A percentile compares a stretch with the other conserved stretches of the same genome.
These are phyloP conservation scores for Dioscorea alata DNA, from an alignment of 106 monocot genomes.

Conservation along the genomic window DNA sequence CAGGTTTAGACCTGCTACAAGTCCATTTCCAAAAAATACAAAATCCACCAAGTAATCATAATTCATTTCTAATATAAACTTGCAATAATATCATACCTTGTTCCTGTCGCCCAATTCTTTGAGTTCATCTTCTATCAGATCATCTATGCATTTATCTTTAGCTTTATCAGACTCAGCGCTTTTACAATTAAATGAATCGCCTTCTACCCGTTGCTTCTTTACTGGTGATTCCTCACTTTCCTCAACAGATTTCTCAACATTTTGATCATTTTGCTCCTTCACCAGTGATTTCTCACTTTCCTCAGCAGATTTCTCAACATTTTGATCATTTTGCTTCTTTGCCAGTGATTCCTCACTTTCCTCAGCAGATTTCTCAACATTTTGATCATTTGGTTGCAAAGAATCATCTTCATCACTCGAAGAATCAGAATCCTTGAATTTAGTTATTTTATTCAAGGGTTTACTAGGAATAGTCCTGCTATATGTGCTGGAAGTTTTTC, in stretches of 20 bases:
- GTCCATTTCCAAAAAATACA: background rate
- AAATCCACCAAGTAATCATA: background rate
- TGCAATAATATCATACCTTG: constrained; percentile 50
- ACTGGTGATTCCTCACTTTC: constrained; percentile 12
- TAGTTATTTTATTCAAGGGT: constrained; percentile 58
- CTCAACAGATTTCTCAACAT: constrained; percentile 10
- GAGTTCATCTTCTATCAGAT: constrained; percentile 86
- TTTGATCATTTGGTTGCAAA: too few species aligned
- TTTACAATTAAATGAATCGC: constrained; percentile 10
- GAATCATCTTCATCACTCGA: constrained; percentile 41
- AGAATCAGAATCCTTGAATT: constrained; percentile 67
- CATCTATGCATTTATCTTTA: constrained; percentile 68
- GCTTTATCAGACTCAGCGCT: constrained; percentile 7
- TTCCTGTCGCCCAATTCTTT: constrained; percentile 73
- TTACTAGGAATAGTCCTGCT: constrained; percentile 21
- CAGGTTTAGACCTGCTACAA: background rate
- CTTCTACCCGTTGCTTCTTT: constrained; percentile 45
- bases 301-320: constrained; percentile 21
- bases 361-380: constrained; percentile 11
- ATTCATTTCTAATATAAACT: background rate
- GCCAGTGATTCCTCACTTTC: background rate
- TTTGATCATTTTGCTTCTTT: constrained; percentile 9
- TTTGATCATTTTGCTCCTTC: too few species aligned
- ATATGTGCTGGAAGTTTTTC: constrained; percentile 23
- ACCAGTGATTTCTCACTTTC: too few species aligned